Base-by-base conservation (phyloP, 1,284 basidiomycete species). In the Boletus chippewaensis region DNA sequence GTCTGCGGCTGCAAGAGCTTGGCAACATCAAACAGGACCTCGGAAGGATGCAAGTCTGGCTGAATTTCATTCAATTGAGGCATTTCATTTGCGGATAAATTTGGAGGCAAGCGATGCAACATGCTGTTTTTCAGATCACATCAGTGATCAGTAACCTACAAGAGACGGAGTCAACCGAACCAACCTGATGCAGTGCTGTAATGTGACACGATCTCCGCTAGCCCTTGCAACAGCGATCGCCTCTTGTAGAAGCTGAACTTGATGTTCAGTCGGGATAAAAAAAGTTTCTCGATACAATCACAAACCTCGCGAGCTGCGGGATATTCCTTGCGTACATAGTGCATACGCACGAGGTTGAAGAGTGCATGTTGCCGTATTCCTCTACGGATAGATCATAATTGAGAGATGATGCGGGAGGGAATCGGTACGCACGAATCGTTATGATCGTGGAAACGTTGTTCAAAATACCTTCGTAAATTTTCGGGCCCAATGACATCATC, bases 121-220 rank as follows among this genome's bases (percentile, higher is more conserved):
- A 91, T 71, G 59, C 87, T 90, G 54, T 39, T 57, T 48, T 53
- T 16, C 36, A 28, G 31, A 47, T 47, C 36, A 45, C 43, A 59
- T 49, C 36, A 48, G 38, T 24, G 48, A 61, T 57, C 46, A 45
- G 29, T 40, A 43, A 43, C 51, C 45, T 45, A 36, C 42, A 47
- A 45, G 24, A 44, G 29, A 39, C 26, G 41, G 40, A 40, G 26
- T 32, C 40, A 32, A 45, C 45, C 62, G 38, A 54, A 84, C 87
- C 40, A 52, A 87, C 87, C 83, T 85, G 60, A 84, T 83, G 60
- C 87, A 89, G 60, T 88, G 84, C 56, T 89, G 85, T 47, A 91
- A 69, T 16, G 83, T 83, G 41, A 81, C 60, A 52, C 75, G 80
- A 65, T 91, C 87, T 28, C 80, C 79, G 40, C 74, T 78, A n/a